Evolutionary conservation across 257 asterid genomes (phyloP).

Genomic region (Perilla frutescens): DNA sequence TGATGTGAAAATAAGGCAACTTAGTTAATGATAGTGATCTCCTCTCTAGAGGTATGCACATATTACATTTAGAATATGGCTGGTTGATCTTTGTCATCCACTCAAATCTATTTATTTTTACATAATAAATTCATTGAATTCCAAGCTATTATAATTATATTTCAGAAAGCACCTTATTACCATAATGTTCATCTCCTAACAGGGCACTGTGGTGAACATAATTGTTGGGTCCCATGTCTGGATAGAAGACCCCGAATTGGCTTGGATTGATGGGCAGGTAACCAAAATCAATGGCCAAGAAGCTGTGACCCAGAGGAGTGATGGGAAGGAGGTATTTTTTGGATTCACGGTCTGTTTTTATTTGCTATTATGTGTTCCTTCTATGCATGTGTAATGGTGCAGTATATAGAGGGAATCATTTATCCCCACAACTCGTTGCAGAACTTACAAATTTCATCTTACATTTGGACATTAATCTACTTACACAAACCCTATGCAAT

Average conservation of each 20-base stretch:
- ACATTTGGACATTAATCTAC: slow-evolving; percentile 13
- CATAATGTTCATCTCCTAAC: slow-evolving; percentile 35
- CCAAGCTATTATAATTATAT: slow-evolving; percentile 14
- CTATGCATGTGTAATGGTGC: slow-evolving; percentile 5
- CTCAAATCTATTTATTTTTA: slow-evolving; percentile 11
- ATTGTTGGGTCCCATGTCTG: slow-evolving; percentile 95
- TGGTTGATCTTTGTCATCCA: slow-evolving; percentile 25
- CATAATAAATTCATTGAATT: slow-evolving; percentile 15
- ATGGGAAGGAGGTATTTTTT: slow-evolving; percentile 77
- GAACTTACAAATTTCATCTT: slow-evolving; percentile 10
- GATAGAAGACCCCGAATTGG: slow-evolving; percentile 76
- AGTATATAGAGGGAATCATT: background rate
- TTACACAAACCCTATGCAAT: background rate
- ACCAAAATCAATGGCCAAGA: slow-evolving; percentile 72
- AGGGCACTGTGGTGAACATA: slow-evolving; percentile 92
- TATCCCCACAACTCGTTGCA: slow-evolving; percentile 9
- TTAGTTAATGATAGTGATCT: slow-evolving; percentile 24
- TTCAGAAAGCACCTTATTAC: slow-evolving; percentile 23
- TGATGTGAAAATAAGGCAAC: slow-evolving; percentile 1
- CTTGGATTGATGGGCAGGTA: slow-evolving; percentile 92
- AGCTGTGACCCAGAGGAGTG: slow-evolving; percentile 70
- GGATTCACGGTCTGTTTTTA: slow-evolving; percentile 22
- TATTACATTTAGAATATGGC: slow-evolving; percentile 27
- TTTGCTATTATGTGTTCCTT: slow-evolving; percentile 18
- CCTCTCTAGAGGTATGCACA: slow-evolving; percentile 1